Evolutionary conservation across 2,329 filamentous ascomycete species (phyloP).

Genomic region (Fusarium setosum): DNA sequence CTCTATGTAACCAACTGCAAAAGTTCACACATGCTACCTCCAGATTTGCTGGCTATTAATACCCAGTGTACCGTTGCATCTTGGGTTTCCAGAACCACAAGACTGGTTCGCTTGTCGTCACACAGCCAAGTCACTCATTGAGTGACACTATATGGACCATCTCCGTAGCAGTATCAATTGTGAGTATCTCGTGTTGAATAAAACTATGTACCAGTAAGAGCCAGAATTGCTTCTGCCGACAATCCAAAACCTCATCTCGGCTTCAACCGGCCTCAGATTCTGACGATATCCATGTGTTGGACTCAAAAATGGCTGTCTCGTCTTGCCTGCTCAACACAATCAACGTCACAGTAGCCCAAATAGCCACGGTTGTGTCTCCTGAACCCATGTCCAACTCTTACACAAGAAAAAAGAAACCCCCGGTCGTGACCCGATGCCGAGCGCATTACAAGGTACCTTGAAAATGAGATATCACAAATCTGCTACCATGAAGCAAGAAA

Average conservation of each 20-base stretch:
- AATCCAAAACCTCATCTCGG: constrained; percentile 12
- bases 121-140: background rate
- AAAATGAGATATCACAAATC: constrained; percentile 25
- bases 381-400: constrained; percentile 17
- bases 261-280: constrained; percentile 1
- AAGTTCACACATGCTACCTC: too few species aligned
- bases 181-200: constrained; percentile 35
- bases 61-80: background rate
- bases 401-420: constrained; percentile 14
- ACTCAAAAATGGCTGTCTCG: constrained; percentile 7
- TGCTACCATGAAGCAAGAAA: constrained; percentile 19
- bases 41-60: background rate
- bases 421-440: constrained; percentile 19
- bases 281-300: constrained; percentile 10
- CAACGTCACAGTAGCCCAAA: constrained; percentile 1
- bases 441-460: constrained; percentile 31
- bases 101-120: background rate
- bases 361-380: background rate
- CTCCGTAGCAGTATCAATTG: background rate
- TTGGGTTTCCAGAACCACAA: background rate
- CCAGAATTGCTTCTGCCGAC: constrained; percentile 12
- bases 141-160: background rate
- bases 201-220: constrained; percentile 35
- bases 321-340: constrained; percentile 14
- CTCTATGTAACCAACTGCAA: too few species aligned